phyloP scores from a whole-genome alignment of 805 yeast genomes.

The Metschnikowia kunwiensis region DNA sequence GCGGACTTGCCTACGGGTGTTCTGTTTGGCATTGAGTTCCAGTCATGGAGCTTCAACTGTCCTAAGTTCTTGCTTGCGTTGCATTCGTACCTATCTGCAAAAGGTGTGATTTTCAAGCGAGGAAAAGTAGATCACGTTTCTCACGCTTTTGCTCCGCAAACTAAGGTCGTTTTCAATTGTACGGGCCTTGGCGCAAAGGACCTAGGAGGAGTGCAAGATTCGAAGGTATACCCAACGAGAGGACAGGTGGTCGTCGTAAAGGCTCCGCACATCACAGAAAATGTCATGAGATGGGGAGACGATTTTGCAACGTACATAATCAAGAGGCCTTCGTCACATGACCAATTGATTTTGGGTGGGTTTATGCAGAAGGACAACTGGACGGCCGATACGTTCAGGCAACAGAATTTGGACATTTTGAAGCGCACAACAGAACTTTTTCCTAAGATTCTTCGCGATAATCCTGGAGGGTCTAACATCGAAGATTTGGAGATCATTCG shows the following conservation, averaged over 20 bases:
- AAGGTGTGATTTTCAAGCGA: constrained; percentile 53
- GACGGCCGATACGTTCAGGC: constrained; percentile 55
- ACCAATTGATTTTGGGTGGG: constrained; percentile 74
- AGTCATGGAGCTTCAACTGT: constrained; percentile 70
- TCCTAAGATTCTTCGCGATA: constrained; percentile 46
- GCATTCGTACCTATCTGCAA: constrained; percentile 38
- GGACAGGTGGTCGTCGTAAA: constrained; percentile 76
- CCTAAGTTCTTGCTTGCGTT: constrained; percentile 57
- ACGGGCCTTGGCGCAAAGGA: constrained; percentile 67
- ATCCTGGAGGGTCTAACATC: constrained; percentile 31
- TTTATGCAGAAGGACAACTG: constrained; percentile 62
- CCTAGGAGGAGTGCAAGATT: constrained; percentile 65
- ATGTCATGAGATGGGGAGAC: constrained; percentile 58
- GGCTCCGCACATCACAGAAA: constrained; percentile 66
- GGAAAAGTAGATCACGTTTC: constrained; percentile 49
- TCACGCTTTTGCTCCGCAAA: constrained; percentile 44
- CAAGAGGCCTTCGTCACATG: constrained; percentile 65
- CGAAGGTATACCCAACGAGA: constrained; percentile 63
- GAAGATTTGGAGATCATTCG: constrained; percentile 51
- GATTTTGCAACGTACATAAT: constrained; percentile 63
- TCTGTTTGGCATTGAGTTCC: constrained; percentile 52
- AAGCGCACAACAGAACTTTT: constrained; percentile 51
- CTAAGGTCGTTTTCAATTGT: constrained; percentile 65
- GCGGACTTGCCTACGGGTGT: constrained; percentile 50
- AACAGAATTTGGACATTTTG: constrained; percentile 60